Percentiles rank a stretch among this genome's conserved stretches.
Evolutionary conservation across 257 asterid genomes (phyloP).

Genomic region (Solanum sitiens): DNA sequence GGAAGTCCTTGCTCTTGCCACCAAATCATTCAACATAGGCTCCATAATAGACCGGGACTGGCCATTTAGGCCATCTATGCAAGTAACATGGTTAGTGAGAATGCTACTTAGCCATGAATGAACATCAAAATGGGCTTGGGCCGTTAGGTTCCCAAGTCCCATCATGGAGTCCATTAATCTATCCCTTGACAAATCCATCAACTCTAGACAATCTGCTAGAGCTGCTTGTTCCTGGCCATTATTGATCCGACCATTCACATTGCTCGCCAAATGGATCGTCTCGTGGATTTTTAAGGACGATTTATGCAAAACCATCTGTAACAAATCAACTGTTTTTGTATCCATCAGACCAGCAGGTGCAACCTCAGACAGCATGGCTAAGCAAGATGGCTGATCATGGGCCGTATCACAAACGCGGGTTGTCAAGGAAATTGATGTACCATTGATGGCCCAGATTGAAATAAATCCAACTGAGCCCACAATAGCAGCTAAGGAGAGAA

Average conservation of each 20-base stretch:
- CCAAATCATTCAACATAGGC: conserved; percentile 7
- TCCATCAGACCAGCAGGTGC: background rate
- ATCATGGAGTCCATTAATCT: conserved; percentile 15
- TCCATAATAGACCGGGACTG: conserved; percentile 3
- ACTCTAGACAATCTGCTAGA: conserved; percentile 13
- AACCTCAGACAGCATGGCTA: conserved; percentile 1
- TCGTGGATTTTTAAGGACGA: background rate
- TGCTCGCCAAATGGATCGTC: background rate
- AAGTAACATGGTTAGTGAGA: conserved; percentile 19
- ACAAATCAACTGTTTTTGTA: background rate
- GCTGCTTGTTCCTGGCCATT: background rate
- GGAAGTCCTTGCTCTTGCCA: conserved; percentile 6
- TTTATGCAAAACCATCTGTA: background rate
- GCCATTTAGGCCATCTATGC: conserved; percentile 6
- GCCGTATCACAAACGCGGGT: background rate
- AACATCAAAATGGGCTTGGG: conserved; percentile 2
- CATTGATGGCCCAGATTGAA: background rate
- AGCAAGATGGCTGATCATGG: conserved; percentile 8
- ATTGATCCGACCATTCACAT: conserved; percentile 3
- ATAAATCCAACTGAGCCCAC: background rate
- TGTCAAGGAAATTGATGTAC: background rate
- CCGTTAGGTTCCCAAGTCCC: conserved; percentile 1
- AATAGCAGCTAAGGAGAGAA: background rate
- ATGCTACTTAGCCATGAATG: conserved; percentile 24
- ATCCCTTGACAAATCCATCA: conserved; percentile 22